Conservation (phyloP, 2,329 filamentous ascomycete species). For the Colletotrichum caudatum region DNA sequence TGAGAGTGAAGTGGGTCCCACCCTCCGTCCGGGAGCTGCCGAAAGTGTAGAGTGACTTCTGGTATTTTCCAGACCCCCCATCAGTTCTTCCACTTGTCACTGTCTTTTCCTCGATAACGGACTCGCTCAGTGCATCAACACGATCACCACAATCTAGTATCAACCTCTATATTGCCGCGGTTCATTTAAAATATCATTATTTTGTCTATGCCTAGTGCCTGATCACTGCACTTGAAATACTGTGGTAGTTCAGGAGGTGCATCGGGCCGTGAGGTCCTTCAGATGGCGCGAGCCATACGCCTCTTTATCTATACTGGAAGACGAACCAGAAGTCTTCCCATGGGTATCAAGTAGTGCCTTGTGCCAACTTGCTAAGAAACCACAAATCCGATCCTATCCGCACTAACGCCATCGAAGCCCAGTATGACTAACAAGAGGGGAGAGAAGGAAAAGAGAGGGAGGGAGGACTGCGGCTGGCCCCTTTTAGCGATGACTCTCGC, state of each 20-base stretch:
- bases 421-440: slow-evolving; percentile 5
- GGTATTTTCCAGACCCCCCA: slow-evolving; percentile 22
- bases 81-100: neutral
- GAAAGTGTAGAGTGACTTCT: slow-evolving; percentile 16
- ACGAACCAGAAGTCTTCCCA: slow-evolving; percentile 8
- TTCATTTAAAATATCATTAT: neutral
- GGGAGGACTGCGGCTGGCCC: slow-evolving; percentile 3
- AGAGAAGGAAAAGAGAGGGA: neutral
- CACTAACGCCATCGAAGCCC: slow-evolving; percentile 26
- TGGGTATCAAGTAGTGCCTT: slow-evolving; percentile 24
- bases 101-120: neutral
- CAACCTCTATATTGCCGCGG: neutral
- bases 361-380: neutral
- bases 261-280: neutral
- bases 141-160: neutral
- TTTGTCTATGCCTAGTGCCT: neutral
- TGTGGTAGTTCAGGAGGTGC: neutral
- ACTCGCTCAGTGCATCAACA: neutral
- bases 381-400: slow-evolving; percentile 2
- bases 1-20: slow-evolving; percentile 28
- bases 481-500: slow-evolving; percentile 31
- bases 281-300: slow-evolving; percentile 9
- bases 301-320: neutral
- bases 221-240: slow-evolving; percentile 1
- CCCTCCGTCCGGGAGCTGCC: slow-evolving; percentile 1